A percentile compares a stretch with the other conserved stretches of the same genome.
phyloP scores from a whole-genome alignment of 768 basidiomycete species.

The Tubosaeta sp. region DNA sequence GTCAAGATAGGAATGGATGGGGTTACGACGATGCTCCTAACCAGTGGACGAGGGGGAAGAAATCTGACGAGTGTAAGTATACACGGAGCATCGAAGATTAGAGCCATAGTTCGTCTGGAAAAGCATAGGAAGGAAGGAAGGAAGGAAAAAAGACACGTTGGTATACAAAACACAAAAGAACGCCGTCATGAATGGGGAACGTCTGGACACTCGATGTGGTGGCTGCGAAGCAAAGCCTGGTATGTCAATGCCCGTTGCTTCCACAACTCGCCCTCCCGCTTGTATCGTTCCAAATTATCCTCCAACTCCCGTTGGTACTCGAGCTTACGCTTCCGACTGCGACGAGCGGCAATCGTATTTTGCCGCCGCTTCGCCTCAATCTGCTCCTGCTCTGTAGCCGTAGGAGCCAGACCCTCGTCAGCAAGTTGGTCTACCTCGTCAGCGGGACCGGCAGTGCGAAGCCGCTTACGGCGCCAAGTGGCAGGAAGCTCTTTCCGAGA shows the following conservation, averaged over 20 bases:
- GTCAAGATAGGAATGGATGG: neutral
- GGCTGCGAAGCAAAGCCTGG: conserved; percentile 51
- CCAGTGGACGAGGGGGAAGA: conserved; percentile 42
- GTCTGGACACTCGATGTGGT: conserved; percentile 54
- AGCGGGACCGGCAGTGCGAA: conserved; percentile 42
- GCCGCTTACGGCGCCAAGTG: conserved; percentile 63
- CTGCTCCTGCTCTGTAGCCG: conserved; percentile 56
- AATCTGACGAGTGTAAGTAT: conserved; percentile 23
- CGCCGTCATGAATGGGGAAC: conserved; percentile 33
- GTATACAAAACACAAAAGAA: conserved; percentile 6
- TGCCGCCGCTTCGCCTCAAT: conserved; percentile 76
- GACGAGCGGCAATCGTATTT: conserved; percentile 83
- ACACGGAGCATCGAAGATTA: conserved; percentile 45
- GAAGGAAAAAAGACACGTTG: neutral
- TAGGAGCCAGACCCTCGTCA: conserved; percentile 30
- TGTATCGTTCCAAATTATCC: conserved; percentile 47
- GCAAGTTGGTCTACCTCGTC: conserved; percentile 43
- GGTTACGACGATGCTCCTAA: conserved; percentile 54
- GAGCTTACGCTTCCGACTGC: conserved; percentile 71
- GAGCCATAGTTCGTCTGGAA: conserved; percentile 7
- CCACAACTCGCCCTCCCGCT: conserved; percentile 60
- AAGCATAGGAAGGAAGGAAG: conserved; percentile 15
- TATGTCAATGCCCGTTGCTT: conserved; percentile 46
- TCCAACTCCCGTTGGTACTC: conserved; percentile 66
- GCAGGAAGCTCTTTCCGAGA: conserved; percentile 77